These are phyloP conservation scores for Coemansia sp. DNA, from an alignment of 192 early-diverging fungal species.

Conservation along the genomic window DNA sequence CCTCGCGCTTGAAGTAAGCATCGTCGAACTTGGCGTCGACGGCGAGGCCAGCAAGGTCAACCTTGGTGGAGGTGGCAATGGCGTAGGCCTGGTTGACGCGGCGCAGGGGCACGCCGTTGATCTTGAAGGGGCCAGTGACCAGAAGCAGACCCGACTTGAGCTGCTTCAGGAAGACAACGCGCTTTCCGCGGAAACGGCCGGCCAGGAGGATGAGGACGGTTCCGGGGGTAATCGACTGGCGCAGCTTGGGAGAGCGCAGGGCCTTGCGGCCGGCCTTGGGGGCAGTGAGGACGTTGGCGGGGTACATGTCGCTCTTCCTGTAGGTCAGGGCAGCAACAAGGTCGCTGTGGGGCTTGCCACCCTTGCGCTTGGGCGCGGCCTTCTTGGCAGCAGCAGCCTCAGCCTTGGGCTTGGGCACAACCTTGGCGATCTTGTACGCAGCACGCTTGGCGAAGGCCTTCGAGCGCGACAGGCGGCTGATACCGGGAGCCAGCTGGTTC, in stretches of 20 bases:
- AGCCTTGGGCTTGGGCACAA: constrained; percentile 45
- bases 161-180: constrained; percentile 99
- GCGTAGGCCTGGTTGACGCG: constrained; percentile 99
- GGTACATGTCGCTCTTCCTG: constrained; percentile 69
- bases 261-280: constrained; percentile 85
- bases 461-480: constrained; percentile 83
- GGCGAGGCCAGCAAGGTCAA: constrained; percentile 81
- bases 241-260: constrained; percentile 71
- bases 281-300: constrained; percentile 80
- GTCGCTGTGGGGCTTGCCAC: constrained; percentile 67
- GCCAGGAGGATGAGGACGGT: constrained; percentile 96
- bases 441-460: constrained; percentile 84
- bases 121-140: constrained; percentile 96
- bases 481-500: constrained; percentile 82
- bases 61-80: constrained; percentile 99
- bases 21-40: constrained; percentile 84
- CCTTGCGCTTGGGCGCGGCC: constrained; percentile 39
- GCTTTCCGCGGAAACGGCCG: constrained; percentile 97
- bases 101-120: constrained; percentile 98
- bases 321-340: constrained; percentile 80
- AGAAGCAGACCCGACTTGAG: constrained; percentile 92
- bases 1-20: constrained; percentile 88
- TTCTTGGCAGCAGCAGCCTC: constrained; percentile 22
- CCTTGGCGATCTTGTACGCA: constrained; percentile 87
- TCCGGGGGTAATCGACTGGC: constrained; percentile 94